Evolutionary conservation across 176 grass and related monocot species (phyloP).

Genomic region (Guadua angustifolia): DNA sequence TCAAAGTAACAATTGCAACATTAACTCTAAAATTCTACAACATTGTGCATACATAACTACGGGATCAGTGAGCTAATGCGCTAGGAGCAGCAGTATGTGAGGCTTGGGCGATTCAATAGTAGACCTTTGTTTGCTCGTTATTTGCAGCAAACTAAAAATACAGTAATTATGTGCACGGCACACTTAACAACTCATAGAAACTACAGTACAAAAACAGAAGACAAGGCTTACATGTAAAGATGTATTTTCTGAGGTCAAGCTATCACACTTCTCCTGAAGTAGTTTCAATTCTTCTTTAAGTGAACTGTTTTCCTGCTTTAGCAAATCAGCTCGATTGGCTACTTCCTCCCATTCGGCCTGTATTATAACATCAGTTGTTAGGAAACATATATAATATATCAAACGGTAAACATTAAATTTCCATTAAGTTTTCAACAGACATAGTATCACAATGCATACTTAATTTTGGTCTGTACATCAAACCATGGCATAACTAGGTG

Average conservation of each 20-base stretch:
- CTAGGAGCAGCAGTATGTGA: conserved; percentile 1
- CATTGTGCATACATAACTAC: not conserved
- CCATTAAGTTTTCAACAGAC: not conserved
- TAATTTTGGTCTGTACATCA: not conserved
- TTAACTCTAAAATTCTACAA: conserved; percentile 28
- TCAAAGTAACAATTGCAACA: conserved; percentile 2
- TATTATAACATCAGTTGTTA: conserved; percentile 19
- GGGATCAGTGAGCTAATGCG: conserved; percentile 2
- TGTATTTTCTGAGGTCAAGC: conserved; percentile 67
- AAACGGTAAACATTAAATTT: not conserved
- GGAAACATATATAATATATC: conserved; percentile 27
- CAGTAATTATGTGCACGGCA: not conserved
- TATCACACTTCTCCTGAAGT: conserved; percentile 58
- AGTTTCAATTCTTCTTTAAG: conserved; percentile 70
- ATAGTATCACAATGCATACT: not conserved
- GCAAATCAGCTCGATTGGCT: conserved; percentile 56
- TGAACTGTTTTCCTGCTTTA: conserved; percentile 66
- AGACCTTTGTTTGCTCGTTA: not conserved
- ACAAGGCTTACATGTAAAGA: conserved; percentile 58
- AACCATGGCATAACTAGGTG: not conserved
- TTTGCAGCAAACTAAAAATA: conserved; percentile 13
- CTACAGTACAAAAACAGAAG: not conserved
- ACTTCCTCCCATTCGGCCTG: conserved; percentile 75
- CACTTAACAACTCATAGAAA: not conserved
- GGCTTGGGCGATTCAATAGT: not conserved